Base-by-base conservation (phyloP, 257 asterid species). In the Lycium barbarum region DNA sequence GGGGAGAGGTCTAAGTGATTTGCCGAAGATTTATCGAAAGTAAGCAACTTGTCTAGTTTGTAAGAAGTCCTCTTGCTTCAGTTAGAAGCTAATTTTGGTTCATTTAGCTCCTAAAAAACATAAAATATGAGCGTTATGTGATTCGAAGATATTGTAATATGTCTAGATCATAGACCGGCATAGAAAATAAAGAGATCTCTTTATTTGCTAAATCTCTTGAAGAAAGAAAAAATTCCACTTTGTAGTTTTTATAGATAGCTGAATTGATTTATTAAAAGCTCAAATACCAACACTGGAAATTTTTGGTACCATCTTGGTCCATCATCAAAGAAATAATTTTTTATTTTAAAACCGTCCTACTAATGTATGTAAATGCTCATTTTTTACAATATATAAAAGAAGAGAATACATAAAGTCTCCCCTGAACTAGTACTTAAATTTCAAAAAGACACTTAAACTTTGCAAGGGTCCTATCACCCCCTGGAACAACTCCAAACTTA, bases 1-100 rank as follows among this genome's bases (percentile, higher is more conserved):
- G 66, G 33, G 10, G 66, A 18, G 3, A 4, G 6, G 7, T 59
- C 33, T 7, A 59, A 59, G 33, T 59, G n/a, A 18, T 59, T 59
- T 59, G 11, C 26, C 66, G 5, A 18, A 59, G 66, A 59, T 59
- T 59, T 59, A 59, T 59, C 7, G 66, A 59, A 59, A 59, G 66
- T n/a, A 18, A n/a, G 66, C 11, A n/a, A n/a, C n/a, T 59, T 59
- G 20, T 18, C 5, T n/a, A 59, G 26, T 59, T 66, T 33, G n/a
- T 66, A 66, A 65, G 45, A 33, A 33, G 47, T 33, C 45, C 45
- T 33, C 17, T 66, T 66, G 45, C n/a, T 66, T 12, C 18, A 33
- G 47, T 66, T 66, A 33, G 70, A 66, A 73, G 61, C 59, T 73
- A 47, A 73, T 45, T 73, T 73, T 73, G 12, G 58, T 73, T 51